Percentiles rank a stretch among this genome's conserved stretches.
Conservation (phyloP, 805 yeast species). For the Yamadazyma laniorum region DNA sequence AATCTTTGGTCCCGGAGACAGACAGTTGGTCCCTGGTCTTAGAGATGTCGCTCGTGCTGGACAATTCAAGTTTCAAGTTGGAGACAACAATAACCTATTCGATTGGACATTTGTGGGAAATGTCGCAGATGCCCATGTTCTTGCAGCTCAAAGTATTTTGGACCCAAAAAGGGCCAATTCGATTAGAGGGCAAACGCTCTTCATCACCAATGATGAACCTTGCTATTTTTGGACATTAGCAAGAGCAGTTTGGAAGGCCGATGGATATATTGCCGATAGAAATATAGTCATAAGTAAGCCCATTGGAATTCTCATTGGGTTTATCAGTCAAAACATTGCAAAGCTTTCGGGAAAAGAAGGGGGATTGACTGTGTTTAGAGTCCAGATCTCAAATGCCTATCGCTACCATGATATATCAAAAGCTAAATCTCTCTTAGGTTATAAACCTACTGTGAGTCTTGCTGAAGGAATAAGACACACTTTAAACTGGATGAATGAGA, state of each 20-base stretch:
- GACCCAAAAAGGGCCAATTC: conserved; percentile 37
- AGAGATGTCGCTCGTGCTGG: conserved; percentile 79
- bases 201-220: conserved; percentile 91
- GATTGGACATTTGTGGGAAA: conserved; percentile 99
- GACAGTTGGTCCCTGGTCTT: conserved; percentile 92
- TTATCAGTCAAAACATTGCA: conserved; percentile 72
- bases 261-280: conserved; percentile 73
- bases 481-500: conserved; percentile 86
- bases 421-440: conserved; percentile 76
- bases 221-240: conserved; percentile 97
- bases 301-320: conserved; percentile 79
- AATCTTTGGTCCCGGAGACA: conserved; percentile 97
- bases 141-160: conserved; percentile 79
- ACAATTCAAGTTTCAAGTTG: conserved; percentile 89
- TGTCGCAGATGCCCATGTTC: conserved; percentile 93
- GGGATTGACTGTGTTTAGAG: conserved; percentile 95
- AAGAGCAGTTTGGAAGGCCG: conserved; percentile 95
- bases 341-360: conserved; percentile 78
- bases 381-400: conserved; percentile 84
- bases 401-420: conserved; percentile 91
- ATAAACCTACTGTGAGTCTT: conserved; percentile 72
- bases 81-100: conserved; percentile 88
- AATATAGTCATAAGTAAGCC: conserved; percentile 70
- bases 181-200: conserved; percentile 85
- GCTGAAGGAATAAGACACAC: conserved; percentile 80